Evolutionary conservation across 2,329 filamentous ascomycete genomes (phyloP).

Genomic region (Monascus ruber): DNA sequence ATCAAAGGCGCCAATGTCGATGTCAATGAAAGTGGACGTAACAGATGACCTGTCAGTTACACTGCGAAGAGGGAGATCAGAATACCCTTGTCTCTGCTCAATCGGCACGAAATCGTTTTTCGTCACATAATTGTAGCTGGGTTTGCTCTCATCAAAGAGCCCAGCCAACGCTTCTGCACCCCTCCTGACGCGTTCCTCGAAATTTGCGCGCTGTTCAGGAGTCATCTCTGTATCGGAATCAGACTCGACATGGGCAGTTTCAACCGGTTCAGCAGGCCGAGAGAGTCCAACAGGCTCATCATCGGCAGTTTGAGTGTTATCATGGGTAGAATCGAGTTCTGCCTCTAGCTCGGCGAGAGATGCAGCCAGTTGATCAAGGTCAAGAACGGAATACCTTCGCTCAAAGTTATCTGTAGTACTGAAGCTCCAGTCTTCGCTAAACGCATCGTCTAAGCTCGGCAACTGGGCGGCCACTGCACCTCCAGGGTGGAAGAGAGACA

Average conservation of each 20-base stretch:
- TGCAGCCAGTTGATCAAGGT: conserved; percentile 35
- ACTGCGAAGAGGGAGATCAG: conserved; percentile 43
- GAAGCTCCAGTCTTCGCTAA: conserved; percentile 52
- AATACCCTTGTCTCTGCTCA: conserved; percentile 27
- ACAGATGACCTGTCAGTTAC: conserved; percentile 38
- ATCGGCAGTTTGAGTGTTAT: conserved; percentile 12
- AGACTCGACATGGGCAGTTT: conserved; percentile 17
- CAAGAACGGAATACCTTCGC: conserved; percentile 36
- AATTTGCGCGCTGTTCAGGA: conserved; percentile 39
- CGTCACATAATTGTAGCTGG: conserved; percentile 48
- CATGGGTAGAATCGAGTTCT: conserved; percentile 23
- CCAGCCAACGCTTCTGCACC: conserved; percentile 47
- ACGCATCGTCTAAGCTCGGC: conserved; percentile 31
- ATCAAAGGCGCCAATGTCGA: conserved; percentile 45
- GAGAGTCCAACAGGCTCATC: conserved; percentile 12
- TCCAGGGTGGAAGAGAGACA: conserved; percentile 49
- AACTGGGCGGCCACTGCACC: conserved; percentile 47
- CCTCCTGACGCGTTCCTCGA: conserved; percentile 46
- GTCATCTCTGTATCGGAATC: conserved; percentile 23
- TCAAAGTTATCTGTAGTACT: conserved; percentile 53
- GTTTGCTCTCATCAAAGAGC: conserved; percentile 44
- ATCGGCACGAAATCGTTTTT: conserved; percentile 39
- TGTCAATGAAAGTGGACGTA: conserved; percentile 40
- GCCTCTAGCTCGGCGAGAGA: conserved; percentile 35
- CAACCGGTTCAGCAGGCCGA: conserved; percentile 8